Conservation (phyloP, 2,329 filamentous ascomycete species). For the Aspergillus intermedius region DNA sequence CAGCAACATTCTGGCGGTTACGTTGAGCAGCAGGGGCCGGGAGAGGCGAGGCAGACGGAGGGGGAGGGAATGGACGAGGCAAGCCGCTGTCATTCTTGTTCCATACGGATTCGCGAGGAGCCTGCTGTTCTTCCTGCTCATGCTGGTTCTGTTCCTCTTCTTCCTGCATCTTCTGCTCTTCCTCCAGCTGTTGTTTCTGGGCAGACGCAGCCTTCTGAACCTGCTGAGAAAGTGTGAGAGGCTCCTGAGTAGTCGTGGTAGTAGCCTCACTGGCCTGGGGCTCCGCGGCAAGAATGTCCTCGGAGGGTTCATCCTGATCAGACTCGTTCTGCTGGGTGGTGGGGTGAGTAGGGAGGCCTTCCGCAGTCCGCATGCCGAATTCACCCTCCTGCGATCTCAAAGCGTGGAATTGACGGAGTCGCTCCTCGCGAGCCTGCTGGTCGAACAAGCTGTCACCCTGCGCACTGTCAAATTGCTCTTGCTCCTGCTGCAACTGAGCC, state of each 20-base stretch:
- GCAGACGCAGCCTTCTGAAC: slow-evolving; percentile 64
- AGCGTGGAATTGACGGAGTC: slow-evolving; percentile 77
- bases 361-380: slow-evolving; percentile 29
- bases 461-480: slow-evolving; percentile 47
- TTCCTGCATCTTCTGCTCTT: slow-evolving; percentile 22
- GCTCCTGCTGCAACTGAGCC: slow-evolving; percentile 55
- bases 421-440: slow-evolving; percentile 53
- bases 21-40: slow-evolving; percentile 86
- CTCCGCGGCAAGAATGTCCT: slow-evolving; percentile 6
- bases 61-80: slow-evolving; percentile 62
- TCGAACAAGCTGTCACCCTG: slow-evolving; percentile 43
- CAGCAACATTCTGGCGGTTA: slow-evolving; percentile 74
- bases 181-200: slow-evolving; percentile 30
- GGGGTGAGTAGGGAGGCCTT: slow-evolving; percentile 38
- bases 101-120: slow-evolving; percentile 49
- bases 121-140: slow-evolving; percentile 31
- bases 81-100: slow-evolving; percentile 58
- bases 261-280: slow-evolving; percentile 13
- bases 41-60: slow-evolving; percentile 70
- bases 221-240: slow-evolving; percentile 73
- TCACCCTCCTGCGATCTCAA: slow-evolving; percentile 66
- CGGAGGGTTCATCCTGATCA: slow-evolving; percentile 14
- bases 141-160: slow-evolving; percentile 26
- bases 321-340: slow-evolving; percentile 25
- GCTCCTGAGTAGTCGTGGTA: slow-evolving; percentile 25